Base-by-base conservation (phyloP, 148 eudicot species). In the Nepenthes gracilis region DNA sequence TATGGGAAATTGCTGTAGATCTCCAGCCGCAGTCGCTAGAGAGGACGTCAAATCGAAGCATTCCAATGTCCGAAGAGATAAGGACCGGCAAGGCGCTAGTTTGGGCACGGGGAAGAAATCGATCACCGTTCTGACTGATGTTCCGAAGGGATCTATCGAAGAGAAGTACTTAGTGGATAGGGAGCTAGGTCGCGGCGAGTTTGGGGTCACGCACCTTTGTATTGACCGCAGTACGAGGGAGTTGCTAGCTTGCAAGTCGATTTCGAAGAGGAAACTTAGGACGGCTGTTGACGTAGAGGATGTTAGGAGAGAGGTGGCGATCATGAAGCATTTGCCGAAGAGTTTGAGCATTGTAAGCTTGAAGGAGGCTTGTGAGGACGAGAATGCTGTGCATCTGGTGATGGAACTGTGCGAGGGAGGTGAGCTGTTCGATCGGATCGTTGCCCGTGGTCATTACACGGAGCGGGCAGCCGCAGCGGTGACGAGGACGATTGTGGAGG, bases 371-470 rank as follows among this genome's bases (percentile, higher is more conserved):
- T 88, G 93, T 59, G 98, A 92, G 87, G 98, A 92, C 45, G 98
- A 92, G n/a, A 80, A 70, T 71, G 96, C 90, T 0, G 98, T 92
- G 51, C 96, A 92, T 81, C 74, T 92, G 77, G 96, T 92, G 11
- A 92, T 92, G 98, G 98, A 92, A 80, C 48, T 92, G 58, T 92
- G 98, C 47, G 98, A 88, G 57, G 98, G 98, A 0, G 97, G 98
- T 4, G 98, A 92, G 81, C 76, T 88, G 43, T 92, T 92, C 54
- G 98, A 92, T 70, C 74, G 96, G 80, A 92, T 92, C 53, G 98
- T 92, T 43, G 96, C 96, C 0, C 56, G 90, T 2, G 98, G 98
- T 49, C 94, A 85, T 82, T 92, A 92, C n/a, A 85, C 94, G 12
- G 98, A 92, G 70, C 55, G 98, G 2, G 98, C 90, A 0, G 98